Evolutionary conservation across 805 yeast genomes (phyloP).

Genomic region (Wickerhamomyces subpelliculosus): DNA sequence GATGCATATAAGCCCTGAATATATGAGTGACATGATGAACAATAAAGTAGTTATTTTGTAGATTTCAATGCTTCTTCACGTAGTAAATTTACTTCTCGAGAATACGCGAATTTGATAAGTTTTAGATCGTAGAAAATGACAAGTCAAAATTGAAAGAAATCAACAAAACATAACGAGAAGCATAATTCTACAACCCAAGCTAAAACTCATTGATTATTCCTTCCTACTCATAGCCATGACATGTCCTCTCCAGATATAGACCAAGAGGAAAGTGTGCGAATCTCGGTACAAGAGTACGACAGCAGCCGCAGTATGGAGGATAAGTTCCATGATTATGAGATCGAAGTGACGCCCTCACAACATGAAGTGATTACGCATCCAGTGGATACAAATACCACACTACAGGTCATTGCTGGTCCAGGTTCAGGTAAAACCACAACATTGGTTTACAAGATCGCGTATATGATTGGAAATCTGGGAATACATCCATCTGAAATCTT

Average conservation of each 20-base stretch:
- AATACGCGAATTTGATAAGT: too few species aligned
- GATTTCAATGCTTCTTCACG: too few species aligned
- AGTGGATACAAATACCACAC: conserved; percentile 29
- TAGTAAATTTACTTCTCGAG: too few species aligned
- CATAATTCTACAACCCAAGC: too few species aligned
- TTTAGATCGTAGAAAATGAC: too few species aligned
- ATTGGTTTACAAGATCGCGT: conserved; percentile 44
- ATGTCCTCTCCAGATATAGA: too few species aligned
- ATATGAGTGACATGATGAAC: neutral
- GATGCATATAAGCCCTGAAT: conserved; percentile 30
- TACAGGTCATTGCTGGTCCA: conserved; percentile 61
- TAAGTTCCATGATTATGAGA: conserved; percentile 7
- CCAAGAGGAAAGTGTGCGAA: too few species aligned
- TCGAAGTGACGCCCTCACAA: conserved; percentile 39
- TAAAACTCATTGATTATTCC: too few species aligned
- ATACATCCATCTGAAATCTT: conserved; percentile 48
- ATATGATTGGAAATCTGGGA: conserved; percentile 30
- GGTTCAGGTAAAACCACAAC: conserved; percentile 71
- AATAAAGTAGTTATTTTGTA: neutral
- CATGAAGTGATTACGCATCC: conserved; percentile 36
- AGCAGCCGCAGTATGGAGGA: neutral
- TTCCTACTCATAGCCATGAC: too few species aligned
- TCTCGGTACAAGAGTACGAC: too few species aligned
- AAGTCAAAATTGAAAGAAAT: too few species aligned
- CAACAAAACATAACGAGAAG: too few species aligned